Evolutionary conservation across 352 stramenopile genomes (phyloP), one percentile per base, ranked within the genome.

Genomic region (Phytopythium mirpurense): DNA sequence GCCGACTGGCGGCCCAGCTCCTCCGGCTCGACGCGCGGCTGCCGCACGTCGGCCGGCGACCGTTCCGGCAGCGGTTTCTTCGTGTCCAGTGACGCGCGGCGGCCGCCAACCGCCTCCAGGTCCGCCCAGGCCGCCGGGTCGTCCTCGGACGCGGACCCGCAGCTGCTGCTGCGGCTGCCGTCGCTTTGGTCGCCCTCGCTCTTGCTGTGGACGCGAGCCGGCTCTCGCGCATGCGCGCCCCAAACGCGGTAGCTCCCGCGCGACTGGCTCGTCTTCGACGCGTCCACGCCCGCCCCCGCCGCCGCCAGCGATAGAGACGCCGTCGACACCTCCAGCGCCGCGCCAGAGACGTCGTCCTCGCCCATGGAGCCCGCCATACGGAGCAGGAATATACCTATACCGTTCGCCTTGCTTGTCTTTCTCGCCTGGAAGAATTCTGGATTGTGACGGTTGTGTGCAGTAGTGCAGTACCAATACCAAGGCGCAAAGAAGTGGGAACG

Each of bases 121-220:
- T 78, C 69, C 23, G 69, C 69, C 69, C 69, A 78, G 16, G 63
- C 66, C 69, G 75, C 75, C 16, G 65, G 65, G 49, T 78, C 69
- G 36, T 23, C 16, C 0, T 32, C 41, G 14, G 23, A 4, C 11
- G n/a, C 41, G 41, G 23, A 32, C n/a, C 10, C 16, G 38, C n/a
- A n/a, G n/a, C n/a, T n/a, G n/a, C n/a, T n/a, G n/a, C n/a, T n/a
- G n/a, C n/a, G n/a, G n/a, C n/a, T n/a, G n/a, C 41, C 32, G 12
- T 47, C 41, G 1, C 23, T 47, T 9, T 32, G 5, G 14, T 73
- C 59, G 11, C 58, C 54, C 1, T 59, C 46, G 19, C 59, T 58
- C 1, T 60, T 55, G 9, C 62, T 54, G 37, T 31, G 37, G 5
- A 54, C 36, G 7, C 44, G 29, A 16, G 52, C 46, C 11, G 56